Percentiles rank a stretch among this genome's conserved stretches.
Evolutionary conservation across 768 basidiomycete genomes (phyloP).

Genomic region (Chiua virens): DNA sequence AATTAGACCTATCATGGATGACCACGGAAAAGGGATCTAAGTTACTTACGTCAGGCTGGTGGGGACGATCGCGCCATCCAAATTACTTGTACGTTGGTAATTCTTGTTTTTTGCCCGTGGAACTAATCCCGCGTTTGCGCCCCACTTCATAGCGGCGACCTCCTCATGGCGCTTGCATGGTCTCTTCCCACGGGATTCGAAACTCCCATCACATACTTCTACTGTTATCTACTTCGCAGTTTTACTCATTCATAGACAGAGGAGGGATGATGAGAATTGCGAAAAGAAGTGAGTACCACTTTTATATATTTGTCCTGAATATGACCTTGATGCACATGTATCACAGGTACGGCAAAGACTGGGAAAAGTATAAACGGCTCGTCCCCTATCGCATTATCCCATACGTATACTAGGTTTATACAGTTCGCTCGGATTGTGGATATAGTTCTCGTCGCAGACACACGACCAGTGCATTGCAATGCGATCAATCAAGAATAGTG

Average conservation of each 20-base stretch:
- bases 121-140: not conserved
- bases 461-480: not conserved
- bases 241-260: conserved; percentile 87
- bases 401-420: conserved; percentile 59
- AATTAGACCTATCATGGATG: conserved; percentile 72
- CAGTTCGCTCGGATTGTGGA: not conserved
- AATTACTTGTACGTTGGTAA: conserved; percentile 68
- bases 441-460: not conserved
- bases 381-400: conserved; percentile 88
- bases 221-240: conserved; percentile 85
- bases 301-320: not conserved
- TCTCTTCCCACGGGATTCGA: conserved; percentile 89
- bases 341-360: conserved; percentile 86
- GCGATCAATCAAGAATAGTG: not conserved
- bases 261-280: conserved; percentile 90
- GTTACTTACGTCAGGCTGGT: conserved; percentile 95
- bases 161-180: conserved; percentile 91
- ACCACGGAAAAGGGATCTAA: conserved; percentile 85
- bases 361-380: conserved; percentile 84
- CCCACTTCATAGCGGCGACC: conserved; percentile 59
- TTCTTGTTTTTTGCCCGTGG: not conserved
- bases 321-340: not conserved
- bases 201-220: conserved; percentile 96
- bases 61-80: conserved; percentile 92
- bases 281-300: conserved; percentile 68